phyloP scores from a whole-genome alignment of 2,329 filamentous ascomycete genomes.

The Coniella lustricola region DNA sequence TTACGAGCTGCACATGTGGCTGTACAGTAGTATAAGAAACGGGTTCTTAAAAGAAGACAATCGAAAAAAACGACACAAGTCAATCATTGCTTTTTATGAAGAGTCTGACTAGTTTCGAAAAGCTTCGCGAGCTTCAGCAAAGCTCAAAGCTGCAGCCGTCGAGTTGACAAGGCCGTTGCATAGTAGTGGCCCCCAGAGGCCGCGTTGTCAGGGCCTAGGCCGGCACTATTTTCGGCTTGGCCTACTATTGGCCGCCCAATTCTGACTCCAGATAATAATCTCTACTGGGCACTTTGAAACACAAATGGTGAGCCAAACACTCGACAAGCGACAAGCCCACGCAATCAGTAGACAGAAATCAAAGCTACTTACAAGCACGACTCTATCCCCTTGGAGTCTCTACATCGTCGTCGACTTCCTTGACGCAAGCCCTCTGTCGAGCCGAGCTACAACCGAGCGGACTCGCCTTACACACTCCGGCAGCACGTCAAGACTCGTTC shows the following conservation, averaged over 20 bases:
- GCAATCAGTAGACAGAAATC: background rate
- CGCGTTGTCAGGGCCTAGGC: background rate
- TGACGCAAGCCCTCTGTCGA: background rate
- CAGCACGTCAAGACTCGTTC: background rate
- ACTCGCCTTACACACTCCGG: background rate
- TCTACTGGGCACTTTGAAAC: background rate
- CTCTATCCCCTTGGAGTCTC: background rate
- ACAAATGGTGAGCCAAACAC: background rate
- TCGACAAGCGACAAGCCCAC: background rate
- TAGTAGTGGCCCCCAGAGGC: background rate
- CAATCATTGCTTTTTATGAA: no score
- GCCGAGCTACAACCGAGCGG: background rate
- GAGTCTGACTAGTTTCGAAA: no score
- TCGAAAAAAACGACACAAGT: background rate
- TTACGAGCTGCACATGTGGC: constrained; percentile 7
- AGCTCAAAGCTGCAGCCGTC: no score
- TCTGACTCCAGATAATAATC: background rate
- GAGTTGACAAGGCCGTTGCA: no score
- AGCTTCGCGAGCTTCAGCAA: no score
- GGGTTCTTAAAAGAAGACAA: constrained; percentile 16
- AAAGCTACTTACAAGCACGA: background rate
- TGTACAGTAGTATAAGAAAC: constrained; percentile 20
- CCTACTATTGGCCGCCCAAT: constrained; percentile 6
- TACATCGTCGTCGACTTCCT: background rate
- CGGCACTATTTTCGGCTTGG: constrained; percentile 2